These are phyloP conservation scores for Claviceps maximensis DNA, from an alignment of 2,329 filamentous ascomycete genomes.

Conservation along the genomic window DNA sequence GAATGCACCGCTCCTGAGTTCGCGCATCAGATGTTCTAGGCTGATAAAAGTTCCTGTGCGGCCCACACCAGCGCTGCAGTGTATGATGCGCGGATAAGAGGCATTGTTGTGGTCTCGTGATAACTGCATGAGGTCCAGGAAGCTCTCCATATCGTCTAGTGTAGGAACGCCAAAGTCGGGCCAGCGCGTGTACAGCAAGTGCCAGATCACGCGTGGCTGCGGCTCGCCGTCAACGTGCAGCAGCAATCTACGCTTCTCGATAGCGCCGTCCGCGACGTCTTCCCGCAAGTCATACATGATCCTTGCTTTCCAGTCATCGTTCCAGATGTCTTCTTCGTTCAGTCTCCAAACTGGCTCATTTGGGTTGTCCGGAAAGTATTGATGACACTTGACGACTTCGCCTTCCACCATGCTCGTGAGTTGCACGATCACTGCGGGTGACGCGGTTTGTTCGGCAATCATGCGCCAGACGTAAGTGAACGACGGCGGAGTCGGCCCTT, in stretches of 20 bases:
- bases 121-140: slow-evolving; percentile 56
- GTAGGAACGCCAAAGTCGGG: slow-evolving; percentile 79
- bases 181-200: slow-evolving; percentile 79
- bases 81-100: slow-evolving; percentile 58
- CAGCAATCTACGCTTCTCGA: slow-evolving; percentile 63
- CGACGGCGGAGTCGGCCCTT: slow-evolving; percentile 70
- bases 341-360: slow-evolving; percentile 40
- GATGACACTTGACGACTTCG: slow-evolving; percentile 69
- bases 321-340: slow-evolving; percentile 51
- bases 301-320: slow-evolving; percentile 53
- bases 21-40: slow-evolving; percentile 78
- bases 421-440: slow-evolving; percentile 80
- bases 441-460: slow-evolving; percentile 64
- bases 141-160: slow-evolving; percentile 50
- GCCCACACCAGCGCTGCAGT: slow-evolving; percentile 87
- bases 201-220: slow-evolving; percentile 53
- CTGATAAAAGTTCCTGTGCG: slow-evolving; percentile 92
- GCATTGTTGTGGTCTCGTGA: slow-evolving; percentile 45
- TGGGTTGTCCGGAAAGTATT: slow-evolving; percentile 61
- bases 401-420: slow-evolving; percentile 79
- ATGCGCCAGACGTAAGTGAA: slow-evolving; percentile 88
- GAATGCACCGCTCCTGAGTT: slow-evolving; percentile 64
- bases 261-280: slow-evolving; percentile 39
- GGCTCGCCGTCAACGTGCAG: slow-evolving; percentile 36
- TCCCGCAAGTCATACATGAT: slow-evolving; percentile 55